Evolutionary conservation across 768 basidiomycete genomes (phyloP).

Genomic region (Pisolithus tinctorius): DNA sequence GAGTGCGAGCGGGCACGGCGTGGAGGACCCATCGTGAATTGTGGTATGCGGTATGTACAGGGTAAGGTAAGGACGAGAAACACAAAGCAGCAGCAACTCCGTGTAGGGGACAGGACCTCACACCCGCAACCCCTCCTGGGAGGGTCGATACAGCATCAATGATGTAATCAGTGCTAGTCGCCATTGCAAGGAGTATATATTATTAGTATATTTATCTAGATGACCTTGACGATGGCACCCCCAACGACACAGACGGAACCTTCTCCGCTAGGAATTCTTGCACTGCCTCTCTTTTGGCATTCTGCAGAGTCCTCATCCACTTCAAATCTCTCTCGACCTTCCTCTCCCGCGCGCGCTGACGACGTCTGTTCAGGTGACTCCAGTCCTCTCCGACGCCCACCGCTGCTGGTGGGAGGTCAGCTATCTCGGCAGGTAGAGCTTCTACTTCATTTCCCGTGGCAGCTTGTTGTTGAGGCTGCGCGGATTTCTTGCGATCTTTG

Average conservation of each 20-base stretch:
- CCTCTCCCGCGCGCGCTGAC: slow-evolving; percentile 38
- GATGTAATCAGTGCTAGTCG: too few relatives aligned
- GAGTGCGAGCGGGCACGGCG: slow-evolving; percentile 28
- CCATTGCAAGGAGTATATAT: too few relatives aligned
- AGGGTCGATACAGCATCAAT: not conserved
- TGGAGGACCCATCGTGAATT: slow-evolving; percentile 12
- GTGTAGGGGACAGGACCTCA: not conserved
- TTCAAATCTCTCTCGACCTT: slow-evolving; percentile 40
- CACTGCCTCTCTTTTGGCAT: slow-evolving; percentile 10
- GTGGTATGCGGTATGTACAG: not conserved
- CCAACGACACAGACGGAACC: too few relatives aligned
- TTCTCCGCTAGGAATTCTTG: not conserved
- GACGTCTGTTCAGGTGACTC: slow-evolving; percentile 50
- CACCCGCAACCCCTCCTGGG: not conserved
- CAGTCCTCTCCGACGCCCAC: slow-evolving; percentile 37
- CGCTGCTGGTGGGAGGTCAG: slow-evolving; percentile 18
- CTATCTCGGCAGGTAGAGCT: not conserved
- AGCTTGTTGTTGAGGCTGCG: not conserved
- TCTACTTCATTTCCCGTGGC: not conserved
- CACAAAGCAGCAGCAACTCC: not conserved
- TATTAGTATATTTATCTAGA: too few relatives aligned
- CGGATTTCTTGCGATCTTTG: not conserved
- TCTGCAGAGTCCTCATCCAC: slow-evolving; percentile 31
- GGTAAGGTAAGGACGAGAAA: not conserved
- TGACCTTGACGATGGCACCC: too few relatives aligned